Percentiles rank a stretch among this genome's conserved stretches.
Evolutionary conservation across 202 grass and related monocot species (phyloP).

Genomic region (Panicum virgatum): DNA sequence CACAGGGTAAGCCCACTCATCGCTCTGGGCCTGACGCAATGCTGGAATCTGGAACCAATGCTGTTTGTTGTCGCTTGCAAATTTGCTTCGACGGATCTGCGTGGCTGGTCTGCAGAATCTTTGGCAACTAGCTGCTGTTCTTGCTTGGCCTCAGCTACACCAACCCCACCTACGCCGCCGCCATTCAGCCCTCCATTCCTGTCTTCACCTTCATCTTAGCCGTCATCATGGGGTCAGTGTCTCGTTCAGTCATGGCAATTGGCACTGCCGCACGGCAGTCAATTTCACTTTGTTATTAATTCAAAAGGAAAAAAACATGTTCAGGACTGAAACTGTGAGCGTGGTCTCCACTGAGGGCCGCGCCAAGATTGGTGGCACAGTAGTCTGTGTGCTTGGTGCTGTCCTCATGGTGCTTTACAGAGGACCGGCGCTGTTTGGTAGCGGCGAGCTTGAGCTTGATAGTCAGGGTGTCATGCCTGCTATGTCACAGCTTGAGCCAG

Average conservation of each 20-base stretch:
- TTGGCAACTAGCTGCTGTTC: constrained; percentile 82
- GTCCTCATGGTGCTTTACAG: constrained; percentile 78
- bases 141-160: constrained; percentile 86
- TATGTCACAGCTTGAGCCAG: constrained; percentile 52
- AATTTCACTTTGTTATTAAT: constrained; percentile 6
- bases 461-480: constrained; percentile 37
- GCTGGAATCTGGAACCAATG: neutral
- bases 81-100: constrained; percentile 24
- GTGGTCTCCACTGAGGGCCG: constrained; percentile 59
- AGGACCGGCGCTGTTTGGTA: constrained; percentile 70
- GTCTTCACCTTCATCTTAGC: constrained; percentile 92
- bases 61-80: neutral
- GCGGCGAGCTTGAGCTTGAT: constrained; percentile 37
- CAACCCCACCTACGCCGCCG: constrained; percentile 77
- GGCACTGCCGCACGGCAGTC: neutral
- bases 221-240: constrained; percentile 60
- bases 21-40: neutral
- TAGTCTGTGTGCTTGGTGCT: constrained; percentile 72
- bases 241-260: neutral
- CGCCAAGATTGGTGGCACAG: constrained; percentile 67
- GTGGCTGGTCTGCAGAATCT: constrained; percentile 56
- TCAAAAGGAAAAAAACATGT: neutral
- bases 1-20: constrained; percentile 54
- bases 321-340: constrained; percentile 69
- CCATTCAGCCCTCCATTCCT: constrained; percentile 80